Evolutionary conservation across 805 yeast species (phyloP).

Genomic region (Myxozyma melibiosi): DNA sequence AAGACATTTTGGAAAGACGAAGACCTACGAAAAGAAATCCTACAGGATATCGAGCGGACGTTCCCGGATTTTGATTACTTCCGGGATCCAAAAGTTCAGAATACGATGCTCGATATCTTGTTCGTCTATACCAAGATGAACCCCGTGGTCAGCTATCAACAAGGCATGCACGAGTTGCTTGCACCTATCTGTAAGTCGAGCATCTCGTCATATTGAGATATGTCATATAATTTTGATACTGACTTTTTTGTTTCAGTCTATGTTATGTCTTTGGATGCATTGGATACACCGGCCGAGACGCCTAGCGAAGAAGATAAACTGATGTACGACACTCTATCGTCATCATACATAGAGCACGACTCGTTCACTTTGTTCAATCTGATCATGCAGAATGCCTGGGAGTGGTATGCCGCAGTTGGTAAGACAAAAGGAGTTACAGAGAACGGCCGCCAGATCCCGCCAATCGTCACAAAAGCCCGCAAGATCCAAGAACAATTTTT

Average conservation of each 20-base stretch:
- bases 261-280: constrained; percentile 16
- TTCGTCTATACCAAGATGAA: constrained; percentile 53
- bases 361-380: constrained; percentile 39
- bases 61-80: constrained; percentile 43
- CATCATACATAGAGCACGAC: constrained; percentile 38
- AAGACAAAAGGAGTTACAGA: constrained; percentile 24
- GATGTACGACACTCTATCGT: constrained; percentile 26
- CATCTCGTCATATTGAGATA: neutral
- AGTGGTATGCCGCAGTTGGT: constrained; percentile 39
- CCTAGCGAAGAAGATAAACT: constrained; percentile 12
- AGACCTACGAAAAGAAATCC: constrained; percentile 34
- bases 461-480: constrained; percentile 40
- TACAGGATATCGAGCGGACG: constrained; percentile 42
- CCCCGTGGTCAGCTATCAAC: constrained; percentile 53
- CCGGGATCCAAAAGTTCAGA: constrained; percentile 35
- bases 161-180: constrained; percentile 58
- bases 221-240: neutral
- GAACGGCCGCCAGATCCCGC: constrained; percentile 32
- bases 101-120: constrained; percentile 46
- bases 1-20: constrained; percentile 31
- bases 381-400: constrained; percentile 40
- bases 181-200: constrained; percentile 48
- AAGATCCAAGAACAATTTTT: constrained; percentile 41
- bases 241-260: constrained; percentile 7
- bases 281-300: constrained; percentile 1